Base-by-base conservation (phyloP, 73 alveolate genomes). In the Paramecium sexaurelia region DNA sequence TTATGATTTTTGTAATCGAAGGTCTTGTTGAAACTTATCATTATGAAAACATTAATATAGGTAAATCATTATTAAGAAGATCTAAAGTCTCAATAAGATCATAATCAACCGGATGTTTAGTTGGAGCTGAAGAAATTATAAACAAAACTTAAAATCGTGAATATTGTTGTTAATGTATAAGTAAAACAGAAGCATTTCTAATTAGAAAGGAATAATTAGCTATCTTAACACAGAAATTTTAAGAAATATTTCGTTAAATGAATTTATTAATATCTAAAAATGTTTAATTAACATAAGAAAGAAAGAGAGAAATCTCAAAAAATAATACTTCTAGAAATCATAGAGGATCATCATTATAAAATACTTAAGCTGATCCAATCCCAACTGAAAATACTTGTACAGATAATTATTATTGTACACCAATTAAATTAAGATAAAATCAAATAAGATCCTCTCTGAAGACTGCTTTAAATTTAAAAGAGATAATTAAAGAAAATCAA, bases 101-200 rank as follows among this genome's bases (percentile, higher is more conserved):
- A 61, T 26, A 61, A 32, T 61, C 83, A 61, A 61, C 83, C 7
- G 83, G 83, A 26, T 29, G 47, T 29, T 61, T 61, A 11, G 83
- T 61, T 26, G 83, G 83, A 61, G 83, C 83, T 22, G 83, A 61
- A 11, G 83, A 61, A 61, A 61, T 61, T 5, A 29, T 61, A 11
- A 26, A 9, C 9, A 26, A 61, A 61, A 1, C 10, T 8, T 11
- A 13, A 61, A 26, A 7, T 10, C 83, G 83, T 11, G 83, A 61
- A 29, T 61, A 61, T 61, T 11, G 13, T 8, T 61, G 83, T 29
- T 11, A 61, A 61, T 61, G 83, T n/a, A 61, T 29, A 7, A 29
- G 47, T 61, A 29, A 61, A 61, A 61, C 83, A 26, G 83, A 61
- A 3, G 83, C 83, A 61, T 61, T 61, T 61, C 43, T 61, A 2